phyloP scores from a whole-genome alignment of 2,329 filamentous ascomycete genomes.

The Ceratocystis smalleyi region DNA sequence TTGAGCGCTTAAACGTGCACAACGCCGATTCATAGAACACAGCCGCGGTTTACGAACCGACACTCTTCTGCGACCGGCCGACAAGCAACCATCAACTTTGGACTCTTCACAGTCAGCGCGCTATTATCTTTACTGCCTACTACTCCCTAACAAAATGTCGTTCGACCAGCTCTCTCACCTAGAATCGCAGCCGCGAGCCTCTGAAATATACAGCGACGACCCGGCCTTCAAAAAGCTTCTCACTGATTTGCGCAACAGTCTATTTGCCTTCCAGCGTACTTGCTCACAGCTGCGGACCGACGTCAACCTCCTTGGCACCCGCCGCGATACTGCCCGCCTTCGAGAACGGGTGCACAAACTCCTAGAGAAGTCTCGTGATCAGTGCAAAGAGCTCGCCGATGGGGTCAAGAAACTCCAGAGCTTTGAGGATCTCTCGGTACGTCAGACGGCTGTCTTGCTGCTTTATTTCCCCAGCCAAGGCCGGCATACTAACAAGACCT shows the following conservation, averaged over 20 bases:
- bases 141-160: conserved; percentile 46
- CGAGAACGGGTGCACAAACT: conserved; percentile 79
- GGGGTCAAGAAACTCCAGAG: conserved; percentile 82
- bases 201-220: conserved; percentile 65
- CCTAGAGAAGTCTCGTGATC: conserved; percentile 68
- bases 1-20: background rate
- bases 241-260: conserved; percentile 67
- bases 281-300: conserved; percentile 74
- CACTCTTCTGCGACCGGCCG: background rate
- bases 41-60: background rate
- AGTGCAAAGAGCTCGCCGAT: conserved; percentile 85
- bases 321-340: conserved; percentile 78
- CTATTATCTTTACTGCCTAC: background rate
- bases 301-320: conserved; percentile 71
- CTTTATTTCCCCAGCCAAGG: background rate
- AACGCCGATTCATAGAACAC: background rate
- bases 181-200: conserved; percentile 56
- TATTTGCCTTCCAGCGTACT: conserved; percentile 79
- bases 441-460: background rate
- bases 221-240: conserved; percentile 79
- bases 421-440: conserved; percentile 70
- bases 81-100: background rate
- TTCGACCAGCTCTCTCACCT: conserved; percentile 76
- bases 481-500: background rate
- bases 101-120: background rate